Base-by-base conservation (phyloP, 306 rosid genomes). In the Cucumis cinereus region DNA sequence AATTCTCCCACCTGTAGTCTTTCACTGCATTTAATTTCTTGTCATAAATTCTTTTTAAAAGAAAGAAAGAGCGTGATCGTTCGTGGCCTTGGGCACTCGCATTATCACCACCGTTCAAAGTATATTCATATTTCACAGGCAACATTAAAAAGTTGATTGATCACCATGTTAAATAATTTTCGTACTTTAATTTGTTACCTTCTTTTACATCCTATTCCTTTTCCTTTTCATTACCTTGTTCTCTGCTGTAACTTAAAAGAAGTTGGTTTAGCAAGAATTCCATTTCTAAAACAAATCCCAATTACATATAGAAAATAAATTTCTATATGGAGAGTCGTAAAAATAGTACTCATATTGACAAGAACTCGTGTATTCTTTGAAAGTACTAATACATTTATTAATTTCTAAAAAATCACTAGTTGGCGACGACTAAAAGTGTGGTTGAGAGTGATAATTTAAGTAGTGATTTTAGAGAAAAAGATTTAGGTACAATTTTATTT, bases 61-160 rank as follows among this genome's bases (percentile, higher is more conserved):
- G 35, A 67, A 43, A 41, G 28, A 10, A n/a, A n/a, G 10, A 16
- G 9, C 4, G 69, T 13, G 40, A 59, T 59, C n/a, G 57, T 52
- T n/a, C 58, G 11, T 53, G 24, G 11, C 24, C 24, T 53, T 22
- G 30, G 28, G 15, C 61, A 20, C 15, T 60, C 66, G 23, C 43
- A 33, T 62, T 8, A 36, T 64, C 71, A 64, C 72, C 28, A 64
- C 72, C 72, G 72, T 64, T 64, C 72, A 63, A 63, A 33, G 50
- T 10, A 45, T 45, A 30, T 63, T 36, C 6, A 28, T 8, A 30
- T 1, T 63, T 36, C 6, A 28, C 8, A 30, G 2, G 2, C 40
- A 13, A 60, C 57, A 14, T 60, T 59, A 14, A 22, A 56, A 13
- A 8, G 10, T 20, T 57, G 15, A 0, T n/a, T 55, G 6, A n/a